Conservation (phyloP, 805 yeast genomes). For the Myxozyma neotropica region DNA sequence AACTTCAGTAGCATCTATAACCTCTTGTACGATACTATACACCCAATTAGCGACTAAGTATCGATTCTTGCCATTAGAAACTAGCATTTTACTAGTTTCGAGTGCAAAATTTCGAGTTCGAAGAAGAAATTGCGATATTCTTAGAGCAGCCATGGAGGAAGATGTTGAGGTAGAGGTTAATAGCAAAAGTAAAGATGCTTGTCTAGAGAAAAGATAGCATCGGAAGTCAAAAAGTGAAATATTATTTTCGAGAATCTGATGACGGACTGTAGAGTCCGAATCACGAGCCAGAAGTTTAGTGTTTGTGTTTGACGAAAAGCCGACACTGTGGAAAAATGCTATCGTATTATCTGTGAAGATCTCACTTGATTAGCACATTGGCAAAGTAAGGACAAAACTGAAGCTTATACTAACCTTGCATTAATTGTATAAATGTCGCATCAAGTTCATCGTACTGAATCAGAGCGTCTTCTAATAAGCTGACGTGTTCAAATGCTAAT, state of each 20-base stretch:
- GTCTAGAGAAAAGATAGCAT: slow-evolving; percentile 44
- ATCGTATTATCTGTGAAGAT: slow-evolving; percentile 36
- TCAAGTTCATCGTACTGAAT: slow-evolving; percentile 54
- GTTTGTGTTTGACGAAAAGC: slow-evolving; percentile 36
- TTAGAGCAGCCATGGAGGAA: slow-evolving; percentile 40
- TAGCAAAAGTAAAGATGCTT: slow-evolving; percentile 41
- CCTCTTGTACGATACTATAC: slow-evolving; percentile 47
- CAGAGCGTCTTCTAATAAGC: slow-evolving; percentile 63
- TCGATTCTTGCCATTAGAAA: slow-evolving; percentile 32
- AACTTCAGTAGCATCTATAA: slow-evolving; percentile 41
- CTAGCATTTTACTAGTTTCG: slow-evolving; percentile 43
- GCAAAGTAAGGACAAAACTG: background rate
- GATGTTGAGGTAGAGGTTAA: slow-evolving; percentile 40
- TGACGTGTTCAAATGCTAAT: slow-evolving; percentile 55
- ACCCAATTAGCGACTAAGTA: slow-evolving; percentile 42
- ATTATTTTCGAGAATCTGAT: slow-evolving; percentile 42
- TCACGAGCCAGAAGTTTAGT: slow-evolving; percentile 30
- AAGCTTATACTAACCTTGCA: slow-evolving; percentile 7
- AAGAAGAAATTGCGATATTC: slow-evolving; percentile 41
- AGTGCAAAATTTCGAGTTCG: slow-evolving; percentile 46
- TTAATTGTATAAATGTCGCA: slow-evolving; percentile 38
- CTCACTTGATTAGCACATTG: background rate
- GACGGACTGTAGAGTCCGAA: slow-evolving; percentile 35
- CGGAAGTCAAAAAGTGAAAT: slow-evolving; percentile 47
- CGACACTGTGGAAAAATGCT: slow-evolving; percentile 39